Conservation (phyloP, 2,329 filamentous ascomycete species). For the Phaeoacremonium minimum region DNA sequence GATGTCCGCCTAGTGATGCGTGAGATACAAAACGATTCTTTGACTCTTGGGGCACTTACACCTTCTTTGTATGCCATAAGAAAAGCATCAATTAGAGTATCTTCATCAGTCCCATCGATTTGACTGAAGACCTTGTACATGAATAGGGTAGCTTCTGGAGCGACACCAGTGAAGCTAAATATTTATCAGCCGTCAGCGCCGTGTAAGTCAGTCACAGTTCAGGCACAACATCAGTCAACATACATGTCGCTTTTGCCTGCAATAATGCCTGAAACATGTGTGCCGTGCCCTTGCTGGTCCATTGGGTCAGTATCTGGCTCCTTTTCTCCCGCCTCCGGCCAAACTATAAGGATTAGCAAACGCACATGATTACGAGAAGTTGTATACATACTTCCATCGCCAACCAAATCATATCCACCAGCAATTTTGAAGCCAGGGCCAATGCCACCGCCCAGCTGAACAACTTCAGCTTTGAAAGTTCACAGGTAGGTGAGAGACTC, state of each 20-base stretch:
- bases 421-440: not conserved
- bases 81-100: constrained; percentile 23
- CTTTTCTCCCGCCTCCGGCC: not conserved
- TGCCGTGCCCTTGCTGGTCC: constrained; percentile 5
- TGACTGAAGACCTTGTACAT: constrained; percentile 24
- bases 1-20: constrained; percentile 20
- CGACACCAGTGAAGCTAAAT: constrained; percentile 14
- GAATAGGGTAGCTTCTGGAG: constrained; percentile 20
- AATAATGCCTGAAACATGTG: constrained; percentile 7
- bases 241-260: constrained; percentile 5
- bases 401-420: constrained; percentile 5
- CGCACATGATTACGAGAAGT: not conserved
- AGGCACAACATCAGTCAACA: too few species aligned
- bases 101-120: constrained; percentile 14
- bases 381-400: constrained; percentile 4
- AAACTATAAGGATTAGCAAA: too few species aligned
- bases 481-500: too few species aligned
- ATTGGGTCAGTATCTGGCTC: constrained; percentile 1
- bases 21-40: too few species aligned
- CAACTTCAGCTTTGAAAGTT: not conserved
- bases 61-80: constrained; percentile 21
- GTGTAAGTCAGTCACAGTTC: too few species aligned
- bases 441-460: not conserved
- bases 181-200: too few species aligned
- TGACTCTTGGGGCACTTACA: too few species aligned